Conservation (phyloP, 1,139 yeast genomes). For the Kluyveromyces sp. region DNA sequence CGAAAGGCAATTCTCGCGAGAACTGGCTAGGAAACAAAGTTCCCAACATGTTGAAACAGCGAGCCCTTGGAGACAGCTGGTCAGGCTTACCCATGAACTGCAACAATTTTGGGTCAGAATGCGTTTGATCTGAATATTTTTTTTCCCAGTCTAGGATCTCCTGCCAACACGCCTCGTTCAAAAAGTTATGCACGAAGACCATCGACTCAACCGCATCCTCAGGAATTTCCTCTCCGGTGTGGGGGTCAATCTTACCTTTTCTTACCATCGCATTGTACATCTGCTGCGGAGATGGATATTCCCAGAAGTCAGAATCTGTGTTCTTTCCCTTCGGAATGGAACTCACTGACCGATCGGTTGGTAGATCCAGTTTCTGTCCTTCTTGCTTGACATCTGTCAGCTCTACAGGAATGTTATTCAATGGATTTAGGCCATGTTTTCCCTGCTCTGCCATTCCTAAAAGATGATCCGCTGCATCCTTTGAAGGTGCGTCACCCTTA, state of each 20-base stretch:
- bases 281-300: conserved; percentile 97
- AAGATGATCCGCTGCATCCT: conserved; percentile 36
- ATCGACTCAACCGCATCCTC: conserved; percentile 94
- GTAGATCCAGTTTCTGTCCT: conserved; percentile 70
- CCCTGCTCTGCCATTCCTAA: conserved; percentile 35
- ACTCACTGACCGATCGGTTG: conserved; percentile 78
- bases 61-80: conserved; percentile 84
- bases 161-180: conserved; percentile 97
- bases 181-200: conserved; percentile 95
- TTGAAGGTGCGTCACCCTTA: conserved; percentile 15
- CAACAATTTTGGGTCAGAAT: conserved; percentile 64
- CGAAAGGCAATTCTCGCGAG: conserved; percentile 83
- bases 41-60: conserved; percentile 58
- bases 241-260: conserved; percentile 57
- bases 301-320: conserved; percentile 60
- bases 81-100: conserved; percentile 91
- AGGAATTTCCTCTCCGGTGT: conserved; percentile 56
- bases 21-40: conserved; percentile 65
- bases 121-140: conserved; percentile 44
- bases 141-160: conserved; percentile 91
- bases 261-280: conserved; percentile 97
- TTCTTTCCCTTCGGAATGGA: conserved; percentile 78
- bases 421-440: conserved; percentile 46
- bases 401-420: conserved; percentile 82
- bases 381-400: conserved; percentile 64